Evolutionary conservation across 345 rosid genomes (phyloP).

Genomic region (Moricandia arvensis): DNA sequence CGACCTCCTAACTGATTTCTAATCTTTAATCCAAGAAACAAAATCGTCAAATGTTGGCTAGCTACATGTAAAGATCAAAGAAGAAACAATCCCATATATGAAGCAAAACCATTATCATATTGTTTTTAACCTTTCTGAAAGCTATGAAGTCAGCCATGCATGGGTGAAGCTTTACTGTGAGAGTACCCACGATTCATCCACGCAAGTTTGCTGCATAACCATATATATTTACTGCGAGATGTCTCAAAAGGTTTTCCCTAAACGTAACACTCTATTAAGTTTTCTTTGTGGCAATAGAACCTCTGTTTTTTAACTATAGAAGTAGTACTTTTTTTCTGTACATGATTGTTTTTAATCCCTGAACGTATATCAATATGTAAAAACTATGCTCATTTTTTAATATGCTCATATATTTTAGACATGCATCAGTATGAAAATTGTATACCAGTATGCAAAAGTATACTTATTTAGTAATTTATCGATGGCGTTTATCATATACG

Average conservation of each 20-base stretch:
- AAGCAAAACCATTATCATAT: background rate
- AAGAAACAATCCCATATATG: background rate
- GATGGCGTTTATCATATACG: no score
- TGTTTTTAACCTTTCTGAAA: slow-evolving; percentile 81
- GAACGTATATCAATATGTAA: background rate
- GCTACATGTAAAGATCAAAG: background rate
- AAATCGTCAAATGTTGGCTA: background rate
- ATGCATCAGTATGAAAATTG: no score
- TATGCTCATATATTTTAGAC: background rate
- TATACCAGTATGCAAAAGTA: no score
- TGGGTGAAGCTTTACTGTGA: slow-evolving; percentile 70
- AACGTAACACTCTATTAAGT: background rate
- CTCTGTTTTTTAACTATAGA: background rate
- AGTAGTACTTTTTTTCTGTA: no score
- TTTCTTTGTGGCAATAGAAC: background rate
- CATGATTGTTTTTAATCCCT: background rate
- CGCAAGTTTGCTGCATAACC: slow-evolving; percentile 61
- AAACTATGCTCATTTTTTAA: background rate
- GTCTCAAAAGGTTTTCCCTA: background rate
- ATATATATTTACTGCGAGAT: background rate
- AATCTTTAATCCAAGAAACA: slow-evolving; percentile 47
- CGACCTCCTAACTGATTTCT: slow-evolving; percentile 87
- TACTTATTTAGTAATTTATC: no score
- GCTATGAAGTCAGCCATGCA: slow-evolving; percentile 92
- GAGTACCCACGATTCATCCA: slow-evolving; percentile 89